phyloP scores from a whole-genome alignment of 2,329 filamentous ascomycete genomes.

The Colletotrichum coccodes region DNA sequence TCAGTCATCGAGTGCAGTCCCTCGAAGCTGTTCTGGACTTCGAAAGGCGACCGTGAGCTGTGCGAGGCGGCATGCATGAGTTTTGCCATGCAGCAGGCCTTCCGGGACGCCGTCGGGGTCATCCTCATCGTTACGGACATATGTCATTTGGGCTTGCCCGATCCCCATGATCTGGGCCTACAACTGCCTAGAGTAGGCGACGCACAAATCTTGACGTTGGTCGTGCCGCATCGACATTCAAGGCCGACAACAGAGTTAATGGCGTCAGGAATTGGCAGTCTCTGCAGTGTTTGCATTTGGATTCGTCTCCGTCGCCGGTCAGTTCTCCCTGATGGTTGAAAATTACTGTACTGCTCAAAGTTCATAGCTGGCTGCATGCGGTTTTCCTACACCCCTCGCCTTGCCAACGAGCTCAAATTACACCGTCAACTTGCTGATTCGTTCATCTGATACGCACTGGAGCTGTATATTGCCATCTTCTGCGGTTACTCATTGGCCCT shows the following conservation, averaged over 20 bases:
- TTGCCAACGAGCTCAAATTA: conserved; percentile 5
- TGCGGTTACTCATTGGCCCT: conserved; percentile 6
- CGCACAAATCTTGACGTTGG: no score
- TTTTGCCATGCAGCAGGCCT: background rate
- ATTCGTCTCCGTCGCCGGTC: conserved; percentile 5
- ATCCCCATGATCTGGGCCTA: conserved; percentile 17
- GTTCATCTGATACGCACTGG: conserved; percentile 5
- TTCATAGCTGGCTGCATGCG: conserved; percentile 7
- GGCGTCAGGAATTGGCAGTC: conserved; percentile 14
- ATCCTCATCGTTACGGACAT: conserved; percentile 15
- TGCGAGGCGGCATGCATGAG: conserved; percentile 1
- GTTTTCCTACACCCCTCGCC: conserved; percentile 11
- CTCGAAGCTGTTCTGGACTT: background rate
- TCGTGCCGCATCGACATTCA: no score
- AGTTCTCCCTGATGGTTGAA: background rate
- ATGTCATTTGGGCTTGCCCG: conserved; percentile 11
- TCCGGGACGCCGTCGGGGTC: conserved; percentile 12
- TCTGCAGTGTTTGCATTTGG: conserved; percentile 11
- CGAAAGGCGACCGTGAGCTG: background rate
- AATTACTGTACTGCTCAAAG: background rate
- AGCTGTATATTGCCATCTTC: conserved; percentile 18
- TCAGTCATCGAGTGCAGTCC: conserved; percentile 4
- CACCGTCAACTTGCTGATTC: conserved; percentile 13
- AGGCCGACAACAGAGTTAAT: background rate
- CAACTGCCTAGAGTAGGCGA: background rate